Base-by-base conservation (phyloP, 306 rosid genomes). In the Acacia acuminata region DNA sequence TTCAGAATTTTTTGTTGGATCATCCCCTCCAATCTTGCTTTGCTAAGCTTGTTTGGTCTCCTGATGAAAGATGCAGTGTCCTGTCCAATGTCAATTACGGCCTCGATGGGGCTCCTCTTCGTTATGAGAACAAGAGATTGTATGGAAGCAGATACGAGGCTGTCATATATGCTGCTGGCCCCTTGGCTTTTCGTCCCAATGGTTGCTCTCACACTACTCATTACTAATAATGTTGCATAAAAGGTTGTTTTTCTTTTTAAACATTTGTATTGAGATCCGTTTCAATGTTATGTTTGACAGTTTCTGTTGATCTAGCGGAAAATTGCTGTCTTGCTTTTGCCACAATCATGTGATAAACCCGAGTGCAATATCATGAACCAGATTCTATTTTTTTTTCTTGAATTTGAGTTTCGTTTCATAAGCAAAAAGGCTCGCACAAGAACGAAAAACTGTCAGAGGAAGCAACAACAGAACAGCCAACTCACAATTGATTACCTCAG, bases 1-100 rank as follows among this genome's bases (percentile, higher is more conserved):
- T 89, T 88, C 84, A 73, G 87, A 80, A 91, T 36, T 65, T 40
- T 44, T 20, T 90, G 6, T 79, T 91, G 48, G 99, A 92, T 58
- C 98, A 96, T 77, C 99, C 98, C 10, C 94, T 96, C 27, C 98
- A 94, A 4, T 77, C 96, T 66, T 94, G 99, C 86, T 77, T 78
- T 17, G 97, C 87, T 40, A 96, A 94, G 83, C 94, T 90, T 19
- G 91, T 92, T 44, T 92, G 87, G 84, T 94, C 98, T 51, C 94
- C 97, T 70, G 69, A 85, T 66, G 76, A 82, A 53, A 83, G 82
- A 30, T 94, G 99, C 83, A 82, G 78, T 86, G 90, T 87, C 40
- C 88, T 90, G 66, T 84, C 93, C 7, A 96, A 94, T 73, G 83
- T 94, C 80, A 94, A 96, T 73, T 82, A 94, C 30, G 97, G 93